Conservation (phyloP, 805 yeast species). For the Saturnispora galanensis region DNA sequence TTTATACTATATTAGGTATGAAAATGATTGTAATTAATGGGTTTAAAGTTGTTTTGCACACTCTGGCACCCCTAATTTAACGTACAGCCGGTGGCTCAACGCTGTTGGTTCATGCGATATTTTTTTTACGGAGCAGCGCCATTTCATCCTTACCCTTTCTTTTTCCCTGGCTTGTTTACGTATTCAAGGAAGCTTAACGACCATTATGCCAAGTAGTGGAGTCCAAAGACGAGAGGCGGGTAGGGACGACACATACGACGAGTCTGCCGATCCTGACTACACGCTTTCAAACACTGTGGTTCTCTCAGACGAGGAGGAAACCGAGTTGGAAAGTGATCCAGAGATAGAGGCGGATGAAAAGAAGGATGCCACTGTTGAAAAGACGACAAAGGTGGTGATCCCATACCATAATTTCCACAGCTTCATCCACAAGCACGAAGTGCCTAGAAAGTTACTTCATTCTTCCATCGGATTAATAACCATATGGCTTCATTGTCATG, state of each 20-base stretch:
- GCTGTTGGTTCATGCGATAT: too few relatives aligned
- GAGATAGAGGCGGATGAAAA: constrained; percentile 4
- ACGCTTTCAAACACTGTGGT: constrained; percentile 11
- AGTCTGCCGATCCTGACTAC: constrained; percentile 22
- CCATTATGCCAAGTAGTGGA: constrained; percentile 1
- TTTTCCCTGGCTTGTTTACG: background rate
- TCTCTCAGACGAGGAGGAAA: background rate
- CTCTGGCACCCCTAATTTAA: too few relatives aligned
- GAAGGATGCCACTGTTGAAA: background rate
- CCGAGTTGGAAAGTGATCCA: constrained; percentile 7
- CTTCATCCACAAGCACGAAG: constrained; percentile 55
- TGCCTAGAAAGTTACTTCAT: constrained; percentile 82
- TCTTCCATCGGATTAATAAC: constrained; percentile 83
- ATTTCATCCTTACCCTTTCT: too few relatives aligned
- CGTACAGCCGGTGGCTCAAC: too few relatives aligned
- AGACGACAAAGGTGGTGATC: constrained; percentile 1
- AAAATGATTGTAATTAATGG: background rate
- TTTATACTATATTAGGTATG: background rate
- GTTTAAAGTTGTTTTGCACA: background rate
- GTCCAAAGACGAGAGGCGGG: background rate
- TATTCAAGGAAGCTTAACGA: background rate
- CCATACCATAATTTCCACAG: constrained; percentile 23
- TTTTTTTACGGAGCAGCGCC: too few relatives aligned
- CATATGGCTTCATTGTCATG: constrained; percentile 57
- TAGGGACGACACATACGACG: constrained; percentile 19